Evolutionary conservation across 1,139 yeast species (phyloP).

Genomic region (Wickerhamomyces sp.): DNA sequence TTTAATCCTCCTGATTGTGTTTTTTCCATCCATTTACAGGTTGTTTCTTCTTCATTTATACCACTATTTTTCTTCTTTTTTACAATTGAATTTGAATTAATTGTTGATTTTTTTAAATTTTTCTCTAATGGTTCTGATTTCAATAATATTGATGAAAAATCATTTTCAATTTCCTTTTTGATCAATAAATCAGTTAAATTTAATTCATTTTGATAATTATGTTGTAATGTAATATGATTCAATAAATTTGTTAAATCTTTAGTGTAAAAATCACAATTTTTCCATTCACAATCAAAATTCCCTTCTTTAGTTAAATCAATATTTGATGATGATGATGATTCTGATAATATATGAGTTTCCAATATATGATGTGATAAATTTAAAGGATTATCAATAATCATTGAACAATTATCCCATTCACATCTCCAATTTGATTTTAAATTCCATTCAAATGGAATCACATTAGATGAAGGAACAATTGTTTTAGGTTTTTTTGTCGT

Average conservation of each 20-base stretch:
- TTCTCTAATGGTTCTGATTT: not conserved
- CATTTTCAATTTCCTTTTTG: not conserved
- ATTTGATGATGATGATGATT: slow-evolving; percentile 23
- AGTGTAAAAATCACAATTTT: slow-evolving; percentile 55
- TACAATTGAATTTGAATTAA: not conserved
- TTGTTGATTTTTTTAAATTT: too few relatives aligned
- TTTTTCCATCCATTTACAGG: slow-evolving; percentile 16
- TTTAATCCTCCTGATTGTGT: not conserved
- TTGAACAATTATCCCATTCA: slow-evolving; percentile 53
- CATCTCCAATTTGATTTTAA: slow-evolving; percentile 33
- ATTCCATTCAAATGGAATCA: slow-evolving; percentile 33
- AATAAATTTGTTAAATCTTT: slow-evolving; percentile 48
- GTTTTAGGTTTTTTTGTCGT: slow-evolving; percentile 13
- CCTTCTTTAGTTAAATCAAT: too few relatives aligned
- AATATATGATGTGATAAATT: slow-evolving; percentile 54
- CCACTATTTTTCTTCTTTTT: not conserved
- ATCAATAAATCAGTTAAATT: slow-evolving; percentile 3
- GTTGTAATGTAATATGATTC: slow-evolving; percentile 55
- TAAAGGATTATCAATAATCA: slow-evolving; percentile 35
- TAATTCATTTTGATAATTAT: slow-evolving; percentile 17
- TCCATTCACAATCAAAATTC: slow-evolving; percentile 63
- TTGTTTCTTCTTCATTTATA: too few relatives aligned
- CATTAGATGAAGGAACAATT: not conserved
- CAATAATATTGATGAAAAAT: not conserved
- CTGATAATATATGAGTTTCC: slow-evolving; percentile 46